These are phyloP conservation scores for Geosmithia putterillii DNA, from an alignment of 2,329 filamentous ascomycete species.

Conservation along the genomic window DNA sequence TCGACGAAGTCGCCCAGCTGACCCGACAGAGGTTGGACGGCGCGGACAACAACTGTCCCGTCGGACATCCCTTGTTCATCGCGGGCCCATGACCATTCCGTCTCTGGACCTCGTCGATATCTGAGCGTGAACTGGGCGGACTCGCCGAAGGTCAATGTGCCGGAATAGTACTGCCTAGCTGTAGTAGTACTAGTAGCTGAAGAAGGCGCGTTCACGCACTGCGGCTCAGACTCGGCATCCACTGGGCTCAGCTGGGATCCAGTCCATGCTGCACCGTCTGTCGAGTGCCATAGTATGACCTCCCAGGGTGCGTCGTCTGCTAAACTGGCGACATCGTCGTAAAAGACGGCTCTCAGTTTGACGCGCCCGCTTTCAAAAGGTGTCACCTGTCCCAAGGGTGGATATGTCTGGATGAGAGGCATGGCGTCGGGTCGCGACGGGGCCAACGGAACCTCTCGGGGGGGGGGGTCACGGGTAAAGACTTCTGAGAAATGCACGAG, in stretches of 20 bases:
- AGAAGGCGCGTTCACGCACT: slow-evolving; percentile 36
- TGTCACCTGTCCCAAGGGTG: slow-evolving; percentile 66
- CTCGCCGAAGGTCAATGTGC: slow-evolving; percentile 29
- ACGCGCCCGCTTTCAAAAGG: slow-evolving; percentile 36
- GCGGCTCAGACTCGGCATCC: slow-evolving; percentile 20
- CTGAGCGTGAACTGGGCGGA: slow-evolving; percentile 58
- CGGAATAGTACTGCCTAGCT: slow-evolving; percentile 12
- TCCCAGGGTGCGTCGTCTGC: slow-evolving; percentile 52
- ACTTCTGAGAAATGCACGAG: background rate
- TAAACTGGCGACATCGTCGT: slow-evolving; percentile 47
- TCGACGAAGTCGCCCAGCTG: slow-evolving; percentile 43
- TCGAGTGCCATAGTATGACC: slow-evolving; percentile 59
- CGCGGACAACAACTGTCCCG: slow-evolving; percentile 34
- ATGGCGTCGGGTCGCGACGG: background rate
- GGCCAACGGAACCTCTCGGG: background rate
- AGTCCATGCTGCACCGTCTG: slow-evolving; percentile 41
- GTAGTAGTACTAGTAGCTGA: slow-evolving; percentile 26
- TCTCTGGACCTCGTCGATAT: slow-evolving; percentile 39
- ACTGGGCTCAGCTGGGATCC: slow-evolving; percentile 31
- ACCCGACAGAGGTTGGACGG: slow-evolving; percentile 15
- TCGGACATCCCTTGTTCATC: slow-evolving; percentile 52
- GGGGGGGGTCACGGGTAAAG: background rate
- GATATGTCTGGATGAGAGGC: slow-evolving; percentile 34
- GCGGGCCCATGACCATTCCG: slow-evolving; percentile 59
- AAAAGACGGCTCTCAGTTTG: slow-evolving; percentile 53